phyloP scores from a whole-genome alignment of 352 stramenopile genomes.

The Globisporangium recalcitrans region DNA sequence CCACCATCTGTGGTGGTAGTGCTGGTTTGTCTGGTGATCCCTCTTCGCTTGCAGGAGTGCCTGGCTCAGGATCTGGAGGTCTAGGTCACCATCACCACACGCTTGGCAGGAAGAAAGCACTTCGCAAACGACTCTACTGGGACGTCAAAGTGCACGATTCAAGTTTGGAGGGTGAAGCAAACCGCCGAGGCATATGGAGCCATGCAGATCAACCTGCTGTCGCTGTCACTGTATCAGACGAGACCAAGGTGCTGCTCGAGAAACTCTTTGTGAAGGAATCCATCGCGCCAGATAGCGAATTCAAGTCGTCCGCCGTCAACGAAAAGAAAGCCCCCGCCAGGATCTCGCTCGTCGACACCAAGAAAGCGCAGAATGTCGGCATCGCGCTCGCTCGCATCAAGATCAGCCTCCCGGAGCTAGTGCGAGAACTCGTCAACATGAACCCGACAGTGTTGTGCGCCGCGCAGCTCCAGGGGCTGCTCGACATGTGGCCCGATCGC shows the following conservation, averaged over 20 bases:
- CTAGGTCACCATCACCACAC: not conserved
- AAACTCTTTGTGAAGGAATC: constrained; percentile 53
- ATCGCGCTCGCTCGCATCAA: constrained; percentile 78
- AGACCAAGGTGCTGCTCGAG: constrained; percentile 62
- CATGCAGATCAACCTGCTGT: constrained; percentile 12
- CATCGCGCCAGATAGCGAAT: not conserved
- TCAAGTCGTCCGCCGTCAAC: not conserved
- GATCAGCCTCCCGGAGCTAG: constrained; percentile 48
- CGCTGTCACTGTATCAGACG: constrained; percentile 42
- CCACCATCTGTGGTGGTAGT: not conserved
- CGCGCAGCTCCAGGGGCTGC: constrained; percentile 63
- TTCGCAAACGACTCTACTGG: constrained; percentile 17
- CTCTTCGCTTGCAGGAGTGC: not conserved
- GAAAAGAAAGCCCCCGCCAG: not conserved
- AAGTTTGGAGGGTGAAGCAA: not conserved
- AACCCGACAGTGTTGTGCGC: constrained; percentile 61
- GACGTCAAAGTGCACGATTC: constrained; percentile 6
- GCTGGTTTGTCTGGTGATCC: not conserved
- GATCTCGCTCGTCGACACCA: constrained; percentile 68
- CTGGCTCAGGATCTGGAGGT: not conserved
- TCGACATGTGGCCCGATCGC: constrained; percentile 80
- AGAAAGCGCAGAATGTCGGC: constrained; percentile 84
- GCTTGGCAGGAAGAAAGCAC: constrained; percentile 9
- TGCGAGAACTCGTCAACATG: constrained; percentile 53
- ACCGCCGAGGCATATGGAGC: constrained; percentile 35